phyloP scores from a whole-genome alignment of 768 basidiomycete genomes.

The Hortiboletus campestris region DNA sequence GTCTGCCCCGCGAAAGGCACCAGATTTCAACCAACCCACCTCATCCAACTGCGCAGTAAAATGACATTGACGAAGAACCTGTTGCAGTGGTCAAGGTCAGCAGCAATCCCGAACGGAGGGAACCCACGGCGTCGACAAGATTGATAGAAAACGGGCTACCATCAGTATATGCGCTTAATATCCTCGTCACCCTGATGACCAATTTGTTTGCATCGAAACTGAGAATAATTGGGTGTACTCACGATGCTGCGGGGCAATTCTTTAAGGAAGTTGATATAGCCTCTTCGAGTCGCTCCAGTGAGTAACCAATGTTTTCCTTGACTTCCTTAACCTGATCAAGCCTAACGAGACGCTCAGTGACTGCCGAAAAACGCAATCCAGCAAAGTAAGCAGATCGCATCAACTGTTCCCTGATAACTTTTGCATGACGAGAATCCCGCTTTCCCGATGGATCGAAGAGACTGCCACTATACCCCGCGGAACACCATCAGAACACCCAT shows the following conservation, averaged over 20 bases:
- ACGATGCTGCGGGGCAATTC: constrained; percentile 23
- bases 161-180: constrained; percentile 52
- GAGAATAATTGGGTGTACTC: constrained; percentile 7
- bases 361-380: neutral
- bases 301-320: constrained; percentile 28
- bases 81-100: neutral
- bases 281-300: constrained; percentile 21
- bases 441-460: constrained; percentile 30
- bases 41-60: constrained; percentile 54
- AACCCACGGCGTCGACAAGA: constrained; percentile 53
- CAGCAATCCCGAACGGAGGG: neutral
- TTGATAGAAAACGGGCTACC: constrained; percentile 56
- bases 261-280: constrained; percentile 19
- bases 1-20: constrained; percentile 39
- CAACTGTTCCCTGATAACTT: constrained; percentile 28
- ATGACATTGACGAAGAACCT: constrained; percentile 57
- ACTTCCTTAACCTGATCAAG: constrained; percentile 25
- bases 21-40: constrained; percentile 48
- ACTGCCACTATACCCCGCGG: constrained; percentile 31
- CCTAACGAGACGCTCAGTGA: constrained; percentile 21
- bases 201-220: neutral
- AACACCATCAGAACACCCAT: neutral
- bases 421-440: constrained; percentile 28
- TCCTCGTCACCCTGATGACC: constrained; percentile 36
- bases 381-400: constrained; percentile 22